These are phyloP conservation scores for Ashbya aceris DNA, from an alignment of 1,139 yeast species.

Conservation along the genomic window DNA sequence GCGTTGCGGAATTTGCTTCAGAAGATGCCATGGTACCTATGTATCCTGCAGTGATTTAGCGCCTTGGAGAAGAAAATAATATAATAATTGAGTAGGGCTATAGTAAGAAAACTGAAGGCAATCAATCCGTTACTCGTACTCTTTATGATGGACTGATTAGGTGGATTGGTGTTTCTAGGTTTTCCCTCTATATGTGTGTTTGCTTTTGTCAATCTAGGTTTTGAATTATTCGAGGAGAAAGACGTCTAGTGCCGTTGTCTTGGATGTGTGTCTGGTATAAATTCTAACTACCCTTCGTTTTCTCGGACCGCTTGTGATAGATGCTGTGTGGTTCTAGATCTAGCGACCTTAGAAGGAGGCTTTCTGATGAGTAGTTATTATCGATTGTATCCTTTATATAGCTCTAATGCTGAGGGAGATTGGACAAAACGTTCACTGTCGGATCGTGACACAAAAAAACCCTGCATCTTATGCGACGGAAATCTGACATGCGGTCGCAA, in stretches of 20 bases:
- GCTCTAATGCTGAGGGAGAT: slow-evolving; percentile 1
- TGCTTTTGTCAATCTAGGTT: slow-evolving; percentile 4
- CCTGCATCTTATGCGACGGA: slow-evolving; percentile 1
- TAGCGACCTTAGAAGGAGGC: neutral
- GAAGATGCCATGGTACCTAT: slow-evolving; percentile 4
- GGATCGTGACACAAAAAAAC: slow-evolving; percentile 4
- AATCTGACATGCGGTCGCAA: slow-evolving; percentile 1
- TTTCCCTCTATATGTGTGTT: slow-evolving; percentile 4
- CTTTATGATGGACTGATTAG: neutral
- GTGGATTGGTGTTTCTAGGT: neutral
- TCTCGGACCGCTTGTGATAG: slow-evolving; percentile 1
- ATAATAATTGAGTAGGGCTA: neutral
- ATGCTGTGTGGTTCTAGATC: slow-evolving; percentile 3
- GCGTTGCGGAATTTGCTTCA: slow-evolving; percentile 6
- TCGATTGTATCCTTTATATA: slow-evolving; percentile 4
- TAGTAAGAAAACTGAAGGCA: slow-evolving; percentile 1
- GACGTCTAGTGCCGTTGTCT: slow-evolving; percentile 4
- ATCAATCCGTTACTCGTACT: neutral
- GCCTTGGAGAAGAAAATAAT: neutral
- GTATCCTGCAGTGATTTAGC: neutral
- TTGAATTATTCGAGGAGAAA: slow-evolving; percentile 5
- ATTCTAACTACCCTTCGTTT: slow-evolving; percentile 3
- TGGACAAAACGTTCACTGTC: slow-evolving; percentile 3
- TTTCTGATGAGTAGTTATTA: neutral
- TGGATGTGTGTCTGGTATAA: slow-evolving; percentile 1